Base-by-base conservation (phyloP, 345 rosid genomes). In the Mercurialis annua region DNA sequence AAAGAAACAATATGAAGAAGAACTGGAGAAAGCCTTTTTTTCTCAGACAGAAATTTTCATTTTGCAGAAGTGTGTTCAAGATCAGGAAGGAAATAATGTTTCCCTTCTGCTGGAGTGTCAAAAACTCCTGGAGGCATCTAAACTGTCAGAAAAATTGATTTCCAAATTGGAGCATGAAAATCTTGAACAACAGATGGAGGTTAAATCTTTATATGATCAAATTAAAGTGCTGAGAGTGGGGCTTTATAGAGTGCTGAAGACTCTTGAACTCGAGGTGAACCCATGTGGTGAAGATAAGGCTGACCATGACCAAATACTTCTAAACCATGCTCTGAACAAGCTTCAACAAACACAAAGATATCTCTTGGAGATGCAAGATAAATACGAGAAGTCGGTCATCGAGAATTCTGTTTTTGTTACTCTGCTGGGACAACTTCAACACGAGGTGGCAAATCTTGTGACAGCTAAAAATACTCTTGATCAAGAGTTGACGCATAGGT, bases 1-100 rank as follows among this genome's bases (percentile, higher is more conserved):
- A 77, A 85, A 80, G 82, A 82, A 84, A 75, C 90, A 78, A 64
- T 81, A 77, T 76, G 86, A 88, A 66, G 84, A 80, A 64, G 96
- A 89, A 67, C 76, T 82, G 57, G 88, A 92, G 73, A 82, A 86
- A 71, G 81, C 79, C 59, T 66, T 84, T 66, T 73, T 51, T 81
- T 79, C 86, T 61, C 76, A 88, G 80, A 71, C 83, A 48, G 89
- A 90, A 76, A 86, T 81, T 72, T 84, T 90, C 66, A 71, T 90
- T 76, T 82, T 87, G 83, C 85, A 83, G 76, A 80, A 81, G 74
- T 88, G 80, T 71, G 62, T 86, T 23, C 81, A 74, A 73, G 92
- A 87, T 40, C 78, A 88, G 76, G 84, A 83, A 73, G 92, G 82
- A 75, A 83, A 78, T 67, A 84, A 81, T 54, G 68, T 77, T 67